Evolutionary conservation across 148 eudicot genomes (phyloP).

Genomic region (Hydrangea macrophylla): DNA sequence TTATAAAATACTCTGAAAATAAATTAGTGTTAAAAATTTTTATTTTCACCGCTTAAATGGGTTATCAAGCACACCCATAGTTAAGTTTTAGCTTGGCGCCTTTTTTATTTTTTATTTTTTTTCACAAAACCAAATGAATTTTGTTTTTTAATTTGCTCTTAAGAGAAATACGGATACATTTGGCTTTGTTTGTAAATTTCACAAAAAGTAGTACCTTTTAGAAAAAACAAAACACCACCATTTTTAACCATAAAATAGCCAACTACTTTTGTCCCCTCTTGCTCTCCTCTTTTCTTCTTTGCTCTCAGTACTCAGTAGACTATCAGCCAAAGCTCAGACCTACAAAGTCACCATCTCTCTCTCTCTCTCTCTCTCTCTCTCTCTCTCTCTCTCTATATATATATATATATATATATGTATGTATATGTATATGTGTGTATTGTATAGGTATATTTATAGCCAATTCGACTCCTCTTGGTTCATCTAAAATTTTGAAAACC

Average conservation of each 20-base stretch:
- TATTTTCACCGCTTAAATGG: too few relatives aligned
- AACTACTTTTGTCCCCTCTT: background rate
- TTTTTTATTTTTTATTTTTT: too few relatives aligned
- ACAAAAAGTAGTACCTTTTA: background rate
- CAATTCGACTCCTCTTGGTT: background rate
- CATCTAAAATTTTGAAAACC: background rate
- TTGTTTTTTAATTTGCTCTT: too few relatives aligned
- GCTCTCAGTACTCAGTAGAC: background rate
- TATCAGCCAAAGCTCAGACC: background rate
- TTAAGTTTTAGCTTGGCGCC: too few relatives aligned
- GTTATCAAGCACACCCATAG: too few relatives aligned
- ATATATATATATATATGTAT: background rate
- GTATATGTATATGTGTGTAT: background rate
- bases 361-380: conserved; percentile 2
- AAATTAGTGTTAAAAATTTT: too few relatives aligned
- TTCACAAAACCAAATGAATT: too few relatives aligned
- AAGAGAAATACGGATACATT: too few relatives aligned
- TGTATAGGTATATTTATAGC: too few relatives aligned
- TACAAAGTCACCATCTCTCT: background rate
- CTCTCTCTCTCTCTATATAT: conserved; percentile 2
- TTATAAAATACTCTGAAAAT: too few relatives aligned
- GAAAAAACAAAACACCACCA: background rate
- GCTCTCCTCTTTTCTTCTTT: background rate
- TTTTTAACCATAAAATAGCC: background rate
- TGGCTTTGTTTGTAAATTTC: background rate